Conservation (phyloP, 768 basidiomycete species). For the Gloeopeniophorella convolvens region DNA sequence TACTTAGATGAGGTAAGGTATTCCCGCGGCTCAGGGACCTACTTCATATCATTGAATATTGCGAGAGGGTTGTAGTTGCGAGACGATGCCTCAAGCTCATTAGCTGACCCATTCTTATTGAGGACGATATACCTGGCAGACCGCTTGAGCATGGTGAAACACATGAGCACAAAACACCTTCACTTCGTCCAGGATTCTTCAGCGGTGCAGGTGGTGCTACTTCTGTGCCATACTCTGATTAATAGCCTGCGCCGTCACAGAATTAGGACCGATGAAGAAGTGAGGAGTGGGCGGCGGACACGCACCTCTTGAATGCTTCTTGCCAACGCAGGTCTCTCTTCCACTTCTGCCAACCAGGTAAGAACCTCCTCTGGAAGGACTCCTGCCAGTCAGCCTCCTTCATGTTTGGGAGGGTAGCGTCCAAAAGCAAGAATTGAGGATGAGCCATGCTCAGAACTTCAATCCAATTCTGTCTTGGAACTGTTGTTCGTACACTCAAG, state of each 20-base stretch:
- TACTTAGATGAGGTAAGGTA: neutral
- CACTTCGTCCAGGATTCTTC: slow-evolving; percentile 85
- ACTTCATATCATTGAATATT: slow-evolving; percentile 79
- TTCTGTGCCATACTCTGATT: slow-evolving; percentile 63
- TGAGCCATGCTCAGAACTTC: slow-evolving; percentile 62
- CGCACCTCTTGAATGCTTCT: slow-evolving; percentile 59
- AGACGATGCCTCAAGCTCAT: slow-evolving; percentile 61
- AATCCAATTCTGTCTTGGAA: slow-evolving; percentile 77
- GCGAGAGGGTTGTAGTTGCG: slow-evolving; percentile 59
- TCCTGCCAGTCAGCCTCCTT: slow-evolving; percentile 67
- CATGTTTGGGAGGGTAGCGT: slow-evolving; percentile 64
- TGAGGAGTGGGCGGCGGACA: slow-evolving; percentile 18
- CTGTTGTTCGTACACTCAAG: slow-evolving; percentile 53
- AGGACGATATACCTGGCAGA: slow-evolving; percentile 60
- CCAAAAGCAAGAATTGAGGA: slow-evolving; percentile 58
- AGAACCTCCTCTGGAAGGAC: slow-evolving; percentile 61
- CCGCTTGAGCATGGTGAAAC: neutral
- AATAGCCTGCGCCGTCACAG: slow-evolving; percentile 42
- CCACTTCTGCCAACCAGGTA: slow-evolving; percentile 72
- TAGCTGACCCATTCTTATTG: slow-evolving; percentile 70
- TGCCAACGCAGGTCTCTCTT: slow-evolving; percentile 60
- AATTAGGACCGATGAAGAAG: no score
- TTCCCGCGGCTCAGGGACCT: slow-evolving; percentile 25
- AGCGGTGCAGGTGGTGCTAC: slow-evolving; percentile 58
- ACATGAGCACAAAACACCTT: slow-evolving; percentile 19